phyloP scores from a whole-genome alignment of 2,329 filamentous ascomycete genomes.

The Corinectria fuckeliana region DNA sequence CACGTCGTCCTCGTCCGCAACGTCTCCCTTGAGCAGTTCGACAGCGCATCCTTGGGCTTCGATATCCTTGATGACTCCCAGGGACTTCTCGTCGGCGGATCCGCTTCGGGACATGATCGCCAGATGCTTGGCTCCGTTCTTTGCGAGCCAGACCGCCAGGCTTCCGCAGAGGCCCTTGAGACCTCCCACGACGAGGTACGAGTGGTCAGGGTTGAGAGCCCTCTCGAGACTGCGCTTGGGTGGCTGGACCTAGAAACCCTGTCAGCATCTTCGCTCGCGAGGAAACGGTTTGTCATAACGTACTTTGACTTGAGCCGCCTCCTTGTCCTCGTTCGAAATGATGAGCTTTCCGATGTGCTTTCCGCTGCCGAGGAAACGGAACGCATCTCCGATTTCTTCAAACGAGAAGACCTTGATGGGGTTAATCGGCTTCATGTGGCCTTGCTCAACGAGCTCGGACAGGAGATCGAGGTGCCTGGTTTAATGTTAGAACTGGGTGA shows the following conservation, averaged over 20 bases:
- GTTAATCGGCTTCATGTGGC: conserved; percentile 30
- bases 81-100: conserved; percentile 37
- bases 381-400: conserved; percentile 43
- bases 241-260: not conserved
- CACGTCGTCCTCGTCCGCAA: not conserved
- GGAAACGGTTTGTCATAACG: not conserved
- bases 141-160: conserved; percentile 42
- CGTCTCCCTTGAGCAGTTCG: conserved; percentile 3
- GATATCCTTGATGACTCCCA: not conserved
- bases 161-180: conserved; percentile 45
- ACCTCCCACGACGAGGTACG: conserved; percentile 48
- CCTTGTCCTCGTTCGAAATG: conserved; percentile 3
- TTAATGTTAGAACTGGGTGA: not conserved
- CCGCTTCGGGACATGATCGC: conserved; percentile 41
- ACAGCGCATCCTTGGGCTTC: not conserved
- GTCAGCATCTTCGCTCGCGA: not conserved
- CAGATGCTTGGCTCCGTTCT: conserved; percentile 43
- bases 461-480: conserved; percentile 19
- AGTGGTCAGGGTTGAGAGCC: not conserved
- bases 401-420: conserved; percentile 33
- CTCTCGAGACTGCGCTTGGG: not conserved
- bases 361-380: conserved; percentile 48
- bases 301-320: not conserved
- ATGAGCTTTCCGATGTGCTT: conserved; percentile 49
- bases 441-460: conserved; percentile 25